Percentiles rank a stretch among this genome's conserved stretches.
Conservation (phyloP, 177 flowering plant genomes). For the Vitis hybrid region DNA sequence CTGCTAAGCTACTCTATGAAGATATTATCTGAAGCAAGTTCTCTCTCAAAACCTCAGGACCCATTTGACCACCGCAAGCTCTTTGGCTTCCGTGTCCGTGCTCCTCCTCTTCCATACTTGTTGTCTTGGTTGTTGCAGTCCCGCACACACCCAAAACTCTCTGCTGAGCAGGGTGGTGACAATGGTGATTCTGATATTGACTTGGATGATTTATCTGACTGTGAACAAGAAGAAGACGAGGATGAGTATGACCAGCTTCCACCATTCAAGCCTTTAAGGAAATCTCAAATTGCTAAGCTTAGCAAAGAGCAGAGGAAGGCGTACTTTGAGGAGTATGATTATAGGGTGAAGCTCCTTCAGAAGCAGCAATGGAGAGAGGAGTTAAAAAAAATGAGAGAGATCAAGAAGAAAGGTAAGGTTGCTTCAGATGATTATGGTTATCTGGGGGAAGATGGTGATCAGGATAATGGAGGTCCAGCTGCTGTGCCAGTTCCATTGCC, state of each 20-base stretch:
- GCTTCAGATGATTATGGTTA: constrained; percentile 28
- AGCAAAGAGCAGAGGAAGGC: constrained; percentile 82
- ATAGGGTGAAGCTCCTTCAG: constrained; percentile 84
- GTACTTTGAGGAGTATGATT: constrained; percentile 86
- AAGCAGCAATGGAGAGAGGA: constrained; percentile 91
- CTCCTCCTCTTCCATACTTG: constrained; percentile 78
- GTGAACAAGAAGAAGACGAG: constrained; percentile 73
- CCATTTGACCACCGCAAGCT: constrained; percentile 62
- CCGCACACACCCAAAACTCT: constrained; percentile 73
- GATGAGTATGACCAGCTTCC: constrained; percentile 96
- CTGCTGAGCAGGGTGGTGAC: constrained; percentile 69
- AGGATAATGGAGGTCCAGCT: constrained; percentile 65
- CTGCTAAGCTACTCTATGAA: constrained; percentile 76
- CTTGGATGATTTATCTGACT: constrained; percentile 70
- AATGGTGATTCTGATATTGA: constrained; percentile 79
- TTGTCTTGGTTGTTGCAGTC: constrained; percentile 78
- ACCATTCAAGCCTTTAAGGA: constrained; percentile 82
- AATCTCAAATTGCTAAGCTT: constrained; percentile 70
- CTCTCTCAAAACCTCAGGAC: constrained; percentile 67
- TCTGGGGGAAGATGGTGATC: constrained; percentile 57
- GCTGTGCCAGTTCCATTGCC: constrained; percentile 81
- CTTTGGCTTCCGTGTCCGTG: constrained; percentile 73
- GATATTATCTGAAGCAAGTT: constrained; percentile 70
- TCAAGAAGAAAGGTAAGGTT: constrained; percentile 62
- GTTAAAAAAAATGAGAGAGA: constrained; percentile 66